Base-by-base conservation (phyloP, 345 rosid genomes). In the Salix arbutifolia region DNA sequence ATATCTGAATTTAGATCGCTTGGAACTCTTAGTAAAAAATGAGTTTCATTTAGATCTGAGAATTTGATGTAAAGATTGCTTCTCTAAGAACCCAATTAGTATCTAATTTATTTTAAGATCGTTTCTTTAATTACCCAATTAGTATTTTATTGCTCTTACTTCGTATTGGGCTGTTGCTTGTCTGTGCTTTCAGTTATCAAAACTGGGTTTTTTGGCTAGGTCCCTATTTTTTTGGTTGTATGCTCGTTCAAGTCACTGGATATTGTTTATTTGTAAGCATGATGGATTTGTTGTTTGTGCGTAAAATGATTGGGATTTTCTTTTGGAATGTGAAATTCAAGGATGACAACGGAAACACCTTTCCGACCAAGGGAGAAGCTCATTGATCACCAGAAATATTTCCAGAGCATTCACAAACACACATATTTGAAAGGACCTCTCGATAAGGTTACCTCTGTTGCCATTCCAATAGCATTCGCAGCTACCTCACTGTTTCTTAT, bases 401-500 rank as follows among this genome's bases (percentile, higher is more conserved):
- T 89, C 77, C 99, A 96, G 69, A 88, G 79, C 84, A 81, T 93
- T 79, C 92, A 90, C 11, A 96, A 80, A 74, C 91, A 90, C 87
- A 93, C 96, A 16, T 85, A 96, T 84, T 72, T 96, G 71, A 96
- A 93, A 83, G 97, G 98, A 46, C 97, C 87, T 33, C 69, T 77
- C 35, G 99, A 96, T 76, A 93, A 85, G 90, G 70, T 96, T 84
- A 91, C 97, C 72, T 93, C 99, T 3, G 92, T 93, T 28, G 98
- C 96, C 23, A 93, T 92, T 79, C 98, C 97, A 31, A 35, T 83
- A 52, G 90, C 94, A 31, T 86, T 96, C 81, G 96, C 94, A 4
- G 94, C 72, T 23, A 76, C 77, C 67, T 37, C 90, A 31, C 60
- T 91, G 65, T 95, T 40, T 83, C 84, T 93, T 78, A 91, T 91